Evolutionary conservation across 2,329 filamentous ascomycete genomes (phyloP).

Genomic region (Pseudohalonectria lignicola): DNA sequence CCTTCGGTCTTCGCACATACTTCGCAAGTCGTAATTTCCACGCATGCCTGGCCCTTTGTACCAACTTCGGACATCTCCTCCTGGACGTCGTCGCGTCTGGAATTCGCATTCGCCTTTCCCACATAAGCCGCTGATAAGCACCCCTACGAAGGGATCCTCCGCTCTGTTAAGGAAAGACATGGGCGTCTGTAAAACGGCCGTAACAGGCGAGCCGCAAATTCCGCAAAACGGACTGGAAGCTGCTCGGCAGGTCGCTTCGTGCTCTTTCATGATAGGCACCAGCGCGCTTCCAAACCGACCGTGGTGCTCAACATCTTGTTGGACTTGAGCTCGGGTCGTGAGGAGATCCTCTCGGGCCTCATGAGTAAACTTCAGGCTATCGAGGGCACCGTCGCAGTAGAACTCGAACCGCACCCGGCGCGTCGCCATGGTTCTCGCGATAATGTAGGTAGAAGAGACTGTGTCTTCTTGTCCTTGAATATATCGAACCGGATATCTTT

Average conservation of each 20-base stretch:
- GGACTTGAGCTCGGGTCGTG: not conserved
- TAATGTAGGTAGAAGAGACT: not conserved
- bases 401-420: not conserved
- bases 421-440: not conserved
- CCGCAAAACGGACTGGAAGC: not conserved
- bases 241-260: not conserved
- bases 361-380: not conserved
- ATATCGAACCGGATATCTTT: not conserved
- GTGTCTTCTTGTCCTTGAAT: not conserved
- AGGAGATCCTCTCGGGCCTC: not conserved
- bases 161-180: not conserved
- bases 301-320: not conserved
- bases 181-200: not conserved
- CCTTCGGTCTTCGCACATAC: not conserved
- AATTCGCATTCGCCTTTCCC: not conserved
- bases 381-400: not conserved
- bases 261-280: not conserved
- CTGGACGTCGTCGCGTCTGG: not conserved
- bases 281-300: not conserved
- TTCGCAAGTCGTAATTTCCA: not conserved
- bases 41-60: not conserved
- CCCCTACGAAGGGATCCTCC: not conserved
- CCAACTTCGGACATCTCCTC: not conserved
- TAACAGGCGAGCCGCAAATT: not conserved
- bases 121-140: not conserved